Evolutionary conservation across 1,284 basidiomycete genomes (phyloP).

Genomic region (Anthracocystis walkeri): DNA sequence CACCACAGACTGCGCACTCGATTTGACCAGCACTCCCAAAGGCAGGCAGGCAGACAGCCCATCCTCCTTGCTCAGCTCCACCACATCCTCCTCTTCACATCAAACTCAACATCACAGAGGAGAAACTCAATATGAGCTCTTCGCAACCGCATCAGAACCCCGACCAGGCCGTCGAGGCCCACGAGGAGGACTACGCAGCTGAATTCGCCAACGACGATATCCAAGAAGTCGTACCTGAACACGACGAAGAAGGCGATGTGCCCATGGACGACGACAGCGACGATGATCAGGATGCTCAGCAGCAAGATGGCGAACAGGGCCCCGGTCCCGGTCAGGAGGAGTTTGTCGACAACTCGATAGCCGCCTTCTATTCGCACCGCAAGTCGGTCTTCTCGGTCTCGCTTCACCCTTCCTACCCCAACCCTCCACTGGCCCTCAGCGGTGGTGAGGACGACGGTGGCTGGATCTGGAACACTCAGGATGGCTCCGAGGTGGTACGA

Average conservation of each 20-base stretch:
- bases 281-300: constrained; percentile 21
- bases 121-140: constrained; percentile 24
- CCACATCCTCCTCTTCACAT: background rate
- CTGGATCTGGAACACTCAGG: constrained; percentile 90
- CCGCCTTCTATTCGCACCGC: constrained; percentile 66
- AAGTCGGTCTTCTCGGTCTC: constrained; percentile 83
- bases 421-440: constrained; percentile 84
- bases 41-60: background rate
- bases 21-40: background rate
- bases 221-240: constrained; percentile 50
- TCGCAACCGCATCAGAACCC: constrained; percentile 28
- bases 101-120: background rate
- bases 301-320: constrained; percentile 14
- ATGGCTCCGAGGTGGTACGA: constrained; percentile 82
- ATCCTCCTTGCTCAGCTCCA: background rate
- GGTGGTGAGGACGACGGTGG: constrained; percentile 96
- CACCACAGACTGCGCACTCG: background rate
- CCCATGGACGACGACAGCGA: constrained; percentile 53
- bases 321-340: constrained; percentile 42
- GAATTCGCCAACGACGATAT: constrained; percentile 49
- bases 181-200: constrained; percentile 46
- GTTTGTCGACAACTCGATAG: constrained; percentile 66
- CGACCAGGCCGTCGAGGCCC: constrained; percentile 31
- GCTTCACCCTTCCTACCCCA: constrained; percentile 79
- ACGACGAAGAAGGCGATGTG: constrained; percentile 46